Conservation (phyloP, 805 yeast species). For the Candida verbasci region DNA sequence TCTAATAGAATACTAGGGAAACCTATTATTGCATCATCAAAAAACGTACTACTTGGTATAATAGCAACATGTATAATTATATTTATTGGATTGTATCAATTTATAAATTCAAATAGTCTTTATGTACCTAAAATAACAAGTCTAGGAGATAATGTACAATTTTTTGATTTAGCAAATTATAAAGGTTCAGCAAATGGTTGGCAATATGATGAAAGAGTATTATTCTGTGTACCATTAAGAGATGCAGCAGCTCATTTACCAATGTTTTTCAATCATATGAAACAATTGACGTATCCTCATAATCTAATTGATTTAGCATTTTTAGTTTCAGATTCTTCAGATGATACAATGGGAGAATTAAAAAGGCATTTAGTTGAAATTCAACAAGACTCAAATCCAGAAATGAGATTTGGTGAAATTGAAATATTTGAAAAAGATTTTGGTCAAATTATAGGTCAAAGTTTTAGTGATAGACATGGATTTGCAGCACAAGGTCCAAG, state of each 20-base stretch:
- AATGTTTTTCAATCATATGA: conserved; percentile 81
- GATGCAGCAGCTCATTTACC: conserved; percentile 90
- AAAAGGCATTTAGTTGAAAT: conserved; percentile 51
- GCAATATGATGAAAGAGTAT: conserved; percentile 72
- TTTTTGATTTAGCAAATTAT: conserved; percentile 67
- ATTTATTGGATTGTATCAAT: not conserved
- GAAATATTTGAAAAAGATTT: conserved; percentile 90
- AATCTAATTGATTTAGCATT: conserved; percentile 78
- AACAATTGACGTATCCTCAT: conserved; percentile 81
- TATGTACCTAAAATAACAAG: conserved; percentile 31
- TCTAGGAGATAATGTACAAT: conserved; percentile 44
- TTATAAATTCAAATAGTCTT: conserved; percentile 6
- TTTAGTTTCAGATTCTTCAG: conserved; percentile 85
- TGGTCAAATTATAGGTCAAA: conserved; percentile 91
- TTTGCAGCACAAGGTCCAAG: conserved; percentile 95
- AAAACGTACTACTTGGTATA: conserved; percentile 2
- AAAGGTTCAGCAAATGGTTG: conserved; percentile 70
- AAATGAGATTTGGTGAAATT: conserved; percentile 73
- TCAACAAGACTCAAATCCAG: conserved; percentile 60
- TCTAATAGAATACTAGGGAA: not conserved
- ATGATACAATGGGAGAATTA: conserved; percentile 74
- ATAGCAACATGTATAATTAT: not conserved
- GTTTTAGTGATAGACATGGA: conserved; percentile 90
- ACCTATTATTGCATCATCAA: not conserved
- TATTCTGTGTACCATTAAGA: conserved; percentile 85